Base-by-base conservation (phyloP, 2,329 filamentous ascomycete genomes). In the Hirsutella rhossiliensis region DNA sequence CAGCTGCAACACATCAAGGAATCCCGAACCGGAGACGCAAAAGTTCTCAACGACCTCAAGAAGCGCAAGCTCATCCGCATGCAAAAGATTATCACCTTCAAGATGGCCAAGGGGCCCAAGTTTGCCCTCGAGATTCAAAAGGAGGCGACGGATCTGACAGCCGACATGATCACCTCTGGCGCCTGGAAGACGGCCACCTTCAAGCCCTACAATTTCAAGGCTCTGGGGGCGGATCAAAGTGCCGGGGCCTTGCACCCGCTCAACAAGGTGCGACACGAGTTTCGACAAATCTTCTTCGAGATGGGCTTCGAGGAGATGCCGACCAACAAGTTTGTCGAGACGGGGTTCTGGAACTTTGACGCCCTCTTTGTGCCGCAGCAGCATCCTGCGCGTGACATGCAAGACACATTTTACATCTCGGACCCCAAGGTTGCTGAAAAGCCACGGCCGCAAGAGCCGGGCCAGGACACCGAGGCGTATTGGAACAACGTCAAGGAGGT, bases 281-380 rank as follows among this genome's bases (percentile, higher is more conserved):
- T 98, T 76, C 76, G 92, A 46, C 85, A 92, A 60, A 96, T 98
- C 61, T 98, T 98, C 80, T 97, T 98, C 68, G 88, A 95, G 62
- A 94, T 95, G 82, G 92, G 90, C 43, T 98, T 97, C 70, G 82
- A 90, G 58, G 92, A 98, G 72, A 97, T 98, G 92, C 86, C 89
- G 13, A 96, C 90, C 41, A 84, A 84, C 67, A 80, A 86, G 62
- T 96, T 82, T 62, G 89, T 97, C 50, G 92, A 98, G 68, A 90
- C 89, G 12, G 89, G 90, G 40, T 96, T 97, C 80, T 98, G 92
- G 58, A 97, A 97, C 67, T 97, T 97, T 64, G 90, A 97, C 60
- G 81, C 89, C 20, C 86, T 98, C 50, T 96, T 90, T 64, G 90
- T 97, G 43, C 90, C 90, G 28, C 92, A 62, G 68, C 92, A 98